phyloP scores from a whole-genome alignment of 2,329 filamentous ascomycete genomes.

The Colletotrichum gigasporum region DNA sequence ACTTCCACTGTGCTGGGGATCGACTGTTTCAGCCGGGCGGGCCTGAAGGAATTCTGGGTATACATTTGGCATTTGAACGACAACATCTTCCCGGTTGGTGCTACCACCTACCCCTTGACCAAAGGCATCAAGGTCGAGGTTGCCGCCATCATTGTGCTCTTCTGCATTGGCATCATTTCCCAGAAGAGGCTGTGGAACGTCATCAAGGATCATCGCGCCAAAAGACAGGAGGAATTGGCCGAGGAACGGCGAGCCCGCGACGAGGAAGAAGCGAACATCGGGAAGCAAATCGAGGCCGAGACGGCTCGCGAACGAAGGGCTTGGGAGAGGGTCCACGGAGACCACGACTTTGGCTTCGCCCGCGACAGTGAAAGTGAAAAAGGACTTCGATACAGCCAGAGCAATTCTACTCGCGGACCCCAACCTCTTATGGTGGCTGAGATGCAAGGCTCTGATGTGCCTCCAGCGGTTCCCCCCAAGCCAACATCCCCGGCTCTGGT shows the following conservation, averaged over 20 bases:
- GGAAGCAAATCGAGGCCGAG: conserved; percentile 71
- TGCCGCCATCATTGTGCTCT: conserved; percentile 79
- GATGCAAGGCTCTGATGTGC: conserved; percentile 47
- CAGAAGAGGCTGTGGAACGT: conserved; percentile 89
- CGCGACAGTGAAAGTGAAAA: conserved; percentile 61
- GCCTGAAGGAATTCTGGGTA: conserved; percentile 94
- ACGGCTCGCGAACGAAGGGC: conserved; percentile 68
- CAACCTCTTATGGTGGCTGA: conserved; percentile 52
- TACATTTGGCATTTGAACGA: conserved; percentile 89
- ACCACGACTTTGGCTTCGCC: conserved; percentile 60
- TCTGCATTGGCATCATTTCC: conserved; percentile 79
- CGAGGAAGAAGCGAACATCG: conserved; percentile 75
- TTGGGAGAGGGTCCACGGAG: conserved; percentile 84
- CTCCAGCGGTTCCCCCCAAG: conserved; percentile 35
- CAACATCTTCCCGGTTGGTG: conserved; percentile 80
- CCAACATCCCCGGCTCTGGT: conserved; percentile 50
- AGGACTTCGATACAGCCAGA: conserved; percentile 34
- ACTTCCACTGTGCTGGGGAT: conserved; percentile 84
- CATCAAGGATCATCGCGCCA: conserved; percentile 69
- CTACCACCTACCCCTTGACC: conserved; percentile 84
- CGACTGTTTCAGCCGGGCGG: conserved; percentile 90
- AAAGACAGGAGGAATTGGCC: conserved; percentile 59
- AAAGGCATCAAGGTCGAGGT: conserved; percentile 88
- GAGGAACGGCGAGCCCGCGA: conserved; percentile 64
- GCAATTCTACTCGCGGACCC: conserved; percentile 12